Percentiles rank a stretch among this genome's conserved stretches.
Evolutionary conservation across 306 rosid genomes (phyloP).

Genomic region (Arachis stenosperma): DNA sequence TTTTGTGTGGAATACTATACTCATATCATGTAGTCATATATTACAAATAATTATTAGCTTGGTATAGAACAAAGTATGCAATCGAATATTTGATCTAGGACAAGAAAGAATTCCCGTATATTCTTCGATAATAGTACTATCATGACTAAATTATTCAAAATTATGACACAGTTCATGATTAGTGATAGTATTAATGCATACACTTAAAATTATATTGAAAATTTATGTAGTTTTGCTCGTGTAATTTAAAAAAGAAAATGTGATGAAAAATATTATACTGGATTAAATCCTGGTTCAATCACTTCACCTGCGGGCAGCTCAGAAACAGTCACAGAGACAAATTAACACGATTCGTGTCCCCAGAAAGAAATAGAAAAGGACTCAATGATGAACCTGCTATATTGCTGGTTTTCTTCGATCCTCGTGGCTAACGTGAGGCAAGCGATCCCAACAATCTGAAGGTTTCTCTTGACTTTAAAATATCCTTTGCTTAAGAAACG

Average conservation of each 20-base stretch:
- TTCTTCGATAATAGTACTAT: background rate
- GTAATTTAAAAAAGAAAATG: no score
- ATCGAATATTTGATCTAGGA: background rate
- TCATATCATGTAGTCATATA: background rate
- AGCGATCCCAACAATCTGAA: slow-evolving; percentile 85
- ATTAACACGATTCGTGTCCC: background rate
- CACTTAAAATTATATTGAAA: background rate
- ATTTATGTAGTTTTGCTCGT: no score
- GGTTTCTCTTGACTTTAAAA: slow-evolving; percentile 58
- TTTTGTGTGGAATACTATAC: background rate
- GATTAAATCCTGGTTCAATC: background rate
- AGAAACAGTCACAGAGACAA: background rate
- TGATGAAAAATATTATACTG: no score
- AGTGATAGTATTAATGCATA: background rate
- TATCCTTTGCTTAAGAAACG: slow-evolving; percentile 82
- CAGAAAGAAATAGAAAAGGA: background rate
- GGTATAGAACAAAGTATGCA: background rate
- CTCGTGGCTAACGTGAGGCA: slow-evolving; percentile 83
- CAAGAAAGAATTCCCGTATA: background rate
- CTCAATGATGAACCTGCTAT: slow-evolving; percentile 58
- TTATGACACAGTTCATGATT: background rate
- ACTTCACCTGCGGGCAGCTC: background rate
- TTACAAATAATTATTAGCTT: background rate
- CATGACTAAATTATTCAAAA: slow-evolving; percentile 6
- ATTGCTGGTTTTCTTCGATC: slow-evolving; percentile 90